Evolutionary conservation across 2,329 filamentous ascomycete genomes (phyloP).

Genomic region (Ophiostoma perfectum): DNA sequence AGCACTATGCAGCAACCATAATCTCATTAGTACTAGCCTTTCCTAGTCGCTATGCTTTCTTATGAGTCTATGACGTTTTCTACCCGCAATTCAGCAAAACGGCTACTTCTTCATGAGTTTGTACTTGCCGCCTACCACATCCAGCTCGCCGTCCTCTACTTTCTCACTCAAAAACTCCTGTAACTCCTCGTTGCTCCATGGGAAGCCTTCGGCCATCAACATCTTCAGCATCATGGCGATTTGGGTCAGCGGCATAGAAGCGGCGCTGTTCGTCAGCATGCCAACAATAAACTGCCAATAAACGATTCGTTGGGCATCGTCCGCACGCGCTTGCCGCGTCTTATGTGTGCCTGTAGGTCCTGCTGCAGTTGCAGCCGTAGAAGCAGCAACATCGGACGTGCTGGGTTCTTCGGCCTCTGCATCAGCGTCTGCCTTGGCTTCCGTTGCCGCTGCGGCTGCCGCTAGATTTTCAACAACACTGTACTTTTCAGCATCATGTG

Average conservation of each 20-base stretch:
- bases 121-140: constrained; percentile 66
- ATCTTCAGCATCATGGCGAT: constrained; percentile 96
- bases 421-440: constrained; percentile 28
- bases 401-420: constrained; percentile 26
- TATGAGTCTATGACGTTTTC: too few relatives aligned
- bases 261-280: constrained; percentile 89
- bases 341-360: constrained; percentile 30
- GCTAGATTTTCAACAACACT: constrained; percentile 58
- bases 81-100: too few relatives aligned
- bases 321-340: constrained; percentile 41
- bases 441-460: constrained; percentile 26
- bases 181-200: constrained; percentile 84
- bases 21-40: too few relatives aligned
- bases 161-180: constrained; percentile 73
- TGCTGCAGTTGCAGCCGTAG: constrained; percentile 26
- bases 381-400: constrained; percentile 28
- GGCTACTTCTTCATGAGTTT: constrained; percentile 53
- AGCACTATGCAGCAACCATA: background rate
- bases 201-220: constrained; percentile 79
- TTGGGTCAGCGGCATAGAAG: constrained; percentile 69
- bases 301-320: constrained; percentile 54
- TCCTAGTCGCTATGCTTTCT: too few relatives aligned
- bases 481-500: constrained; percentile 49
- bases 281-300: constrained; percentile 91
- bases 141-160: constrained; percentile 65